Evolutionary conservation across 1,284 basidiomycete genomes (phyloP).

Genomic region (Flammula alnicola): DNA sequence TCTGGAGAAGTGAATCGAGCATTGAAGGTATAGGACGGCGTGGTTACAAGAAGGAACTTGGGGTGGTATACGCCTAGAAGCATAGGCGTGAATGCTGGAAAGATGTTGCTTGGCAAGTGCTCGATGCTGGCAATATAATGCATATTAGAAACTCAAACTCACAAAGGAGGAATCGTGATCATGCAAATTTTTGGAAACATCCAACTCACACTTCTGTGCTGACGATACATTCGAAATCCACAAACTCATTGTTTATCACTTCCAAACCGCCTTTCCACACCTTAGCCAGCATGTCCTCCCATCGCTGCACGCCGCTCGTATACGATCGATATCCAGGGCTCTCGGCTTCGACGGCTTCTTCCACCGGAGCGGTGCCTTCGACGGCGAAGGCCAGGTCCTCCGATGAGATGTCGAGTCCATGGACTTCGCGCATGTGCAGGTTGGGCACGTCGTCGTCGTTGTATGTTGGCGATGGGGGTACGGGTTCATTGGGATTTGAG

Average conservation of each 20-base stretch:
- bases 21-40: constrained; percentile 91
- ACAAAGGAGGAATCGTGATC: too few relatives aligned
- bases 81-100: constrained; percentile 81
- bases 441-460: constrained; percentile 52
- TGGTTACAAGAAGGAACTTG: constrained; percentile 81
- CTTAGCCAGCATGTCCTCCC: constrained; percentile 75
- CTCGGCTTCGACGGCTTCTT: constrained; percentile 27
- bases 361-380: constrained; percentile 43
- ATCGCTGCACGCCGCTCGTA: constrained; percentile 51
- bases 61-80: constrained; percentile 88
- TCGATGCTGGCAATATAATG: constrained; percentile 67
- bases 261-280: constrained; percentile 87
- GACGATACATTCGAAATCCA: constrained; percentile 82
- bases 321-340: constrained; percentile 23
- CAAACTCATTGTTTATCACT: constrained; percentile 74
- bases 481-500: constrained; percentile 20
- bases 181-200: background rate
- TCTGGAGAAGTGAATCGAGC: constrained; percentile 77
- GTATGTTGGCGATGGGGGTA: constrained; percentile 33
- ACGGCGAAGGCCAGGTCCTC: constrained; percentile 58
- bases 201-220: constrained; percentile 81
- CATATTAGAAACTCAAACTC: background rate
- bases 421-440: constrained; percentile 62
- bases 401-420: constrained; percentile 69
- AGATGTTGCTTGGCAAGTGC: constrained; percentile 74